Evolutionary conservation across 2,329 filamentous ascomycete species (phyloP), one percentile per base, ranked within the genome.

Genomic region (Aspergillus novoparasiticus): DNA sequence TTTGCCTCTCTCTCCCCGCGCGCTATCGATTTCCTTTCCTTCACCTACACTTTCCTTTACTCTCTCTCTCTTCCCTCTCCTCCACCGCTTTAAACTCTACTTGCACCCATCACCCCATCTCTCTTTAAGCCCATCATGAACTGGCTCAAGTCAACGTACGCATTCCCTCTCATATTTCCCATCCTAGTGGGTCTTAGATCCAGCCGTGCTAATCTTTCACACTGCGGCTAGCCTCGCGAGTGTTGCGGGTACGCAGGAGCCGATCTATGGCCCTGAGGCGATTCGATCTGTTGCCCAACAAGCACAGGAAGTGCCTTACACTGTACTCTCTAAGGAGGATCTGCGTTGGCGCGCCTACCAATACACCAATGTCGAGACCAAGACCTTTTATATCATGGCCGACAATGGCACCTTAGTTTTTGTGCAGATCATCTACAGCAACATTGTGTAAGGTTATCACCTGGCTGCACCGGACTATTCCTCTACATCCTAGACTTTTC

Each of bases 371-470:
- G 95, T 98, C 71, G 95, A 99, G 85, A 97, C 93, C 34, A 91
- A 97, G 83, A 93, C 87, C 66, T 99, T 97, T 82, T 99, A 99
- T 82, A 81, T 97, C 74, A 89, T 89, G 79, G 84, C 90, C 61
- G 91, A 97, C 66, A 87, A 83, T 64, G 95, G 95, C 57, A 85
- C 89, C 67, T 79, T 94, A 68, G 92, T 86, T 59, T 87, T 97
- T 79, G 88, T 87, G 64, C 95, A 99, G 84, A 86, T 98, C 80
- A 97, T 99, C 78, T 97, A 98, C 85, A 98, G 92, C 84, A 97
- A 97, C 81, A 91, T 99, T 77, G 90, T 88, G 94, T 97, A 89
- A 80, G 90, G 69, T 32, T 61, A 56, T 54, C 36, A 43, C 10
- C 39, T 43, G 6, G 10, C 55, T 23, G 21, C 55, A 34, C 41